These are phyloP conservation scores for Caryopteris hybrid DNA, from an alignment of 305 asterid genomes.

Conservation along the genomic window DNA sequence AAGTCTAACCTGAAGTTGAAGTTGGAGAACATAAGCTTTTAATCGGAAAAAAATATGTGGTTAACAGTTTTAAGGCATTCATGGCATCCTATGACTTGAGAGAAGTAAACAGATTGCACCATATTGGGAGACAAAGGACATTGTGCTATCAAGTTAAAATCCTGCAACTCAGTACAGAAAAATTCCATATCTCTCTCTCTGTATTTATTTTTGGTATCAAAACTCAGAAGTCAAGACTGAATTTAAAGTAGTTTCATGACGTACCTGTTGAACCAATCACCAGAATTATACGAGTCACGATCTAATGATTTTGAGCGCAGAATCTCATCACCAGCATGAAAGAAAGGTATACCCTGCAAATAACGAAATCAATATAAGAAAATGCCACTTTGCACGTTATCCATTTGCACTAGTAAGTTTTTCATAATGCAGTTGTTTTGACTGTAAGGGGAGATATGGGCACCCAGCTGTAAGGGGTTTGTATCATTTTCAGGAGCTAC, in stretches of 20 bases:
- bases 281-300: slow-evolving; percentile 97
- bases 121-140: background rate
- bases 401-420: background rate
- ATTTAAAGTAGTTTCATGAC: background rate
- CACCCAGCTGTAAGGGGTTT: background rate
- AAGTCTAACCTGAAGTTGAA: slow-evolving; percentile 72
- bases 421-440: background rate
- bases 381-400: background rate
- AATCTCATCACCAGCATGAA: slow-evolving; percentile 97
- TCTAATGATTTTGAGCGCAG: slow-evolving; percentile 96
- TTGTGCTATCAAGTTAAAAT: background rate
- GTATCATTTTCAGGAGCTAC: background rate
- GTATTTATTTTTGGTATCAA: too few species aligned
- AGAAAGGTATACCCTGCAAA: slow-evolving; percentile 86
- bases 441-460: background rate
- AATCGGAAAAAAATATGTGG: background rate
- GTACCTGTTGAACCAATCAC: slow-evolving; percentile 99
- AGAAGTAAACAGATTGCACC: background rate
- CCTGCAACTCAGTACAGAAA: background rate
- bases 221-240: background rate
- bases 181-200: background rate
- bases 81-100: background rate
- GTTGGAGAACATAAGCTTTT: background rate
- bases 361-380: slow-evolving; percentile 8
- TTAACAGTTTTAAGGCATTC: background rate